Evolutionary conservation across 1,284 basidiomycete genomes (phyloP).

Genomic region (Fomitopsis betulina): DNA sequence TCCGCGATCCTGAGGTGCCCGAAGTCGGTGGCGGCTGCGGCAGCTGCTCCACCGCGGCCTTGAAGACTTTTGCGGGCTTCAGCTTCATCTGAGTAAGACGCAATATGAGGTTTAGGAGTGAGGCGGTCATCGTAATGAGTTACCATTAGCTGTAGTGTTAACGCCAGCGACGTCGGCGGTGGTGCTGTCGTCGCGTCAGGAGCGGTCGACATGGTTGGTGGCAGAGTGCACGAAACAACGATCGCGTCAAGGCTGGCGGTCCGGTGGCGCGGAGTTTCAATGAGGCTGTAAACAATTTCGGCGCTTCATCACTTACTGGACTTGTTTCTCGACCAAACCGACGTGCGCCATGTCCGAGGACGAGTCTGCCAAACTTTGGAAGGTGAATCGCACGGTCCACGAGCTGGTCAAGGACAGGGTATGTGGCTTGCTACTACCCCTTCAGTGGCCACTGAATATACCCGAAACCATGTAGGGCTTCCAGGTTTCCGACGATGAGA

Average conservation of each 20-base stretch:
- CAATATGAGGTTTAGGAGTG: neutral
- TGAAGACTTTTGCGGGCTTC: slow-evolving; percentile 89
- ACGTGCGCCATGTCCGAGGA: slow-evolving; percentile 57
- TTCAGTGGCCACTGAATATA: slow-evolving; percentile 1
- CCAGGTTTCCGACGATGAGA: slow-evolving; percentile 88
- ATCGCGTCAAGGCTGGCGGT: neutral
- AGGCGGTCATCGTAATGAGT: slow-evolving; percentile 3
- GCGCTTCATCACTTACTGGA: slow-evolving; percentile 8
- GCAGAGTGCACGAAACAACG: neutral
- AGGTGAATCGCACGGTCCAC: slow-evolving; percentile 95
- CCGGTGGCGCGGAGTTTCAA: slow-evolving; percentile 25
- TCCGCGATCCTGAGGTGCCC: slow-evolving; percentile 34
- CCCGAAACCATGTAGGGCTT: slow-evolving; percentile 57
- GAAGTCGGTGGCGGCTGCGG: slow-evolving; percentile 42
- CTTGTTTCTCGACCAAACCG: slow-evolving; percentile 16
- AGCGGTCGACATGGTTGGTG: slow-evolving; percentile 9
- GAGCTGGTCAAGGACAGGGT: slow-evolving; percentile 94
- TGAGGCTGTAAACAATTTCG: slow-evolving; percentile 10
- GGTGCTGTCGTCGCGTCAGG: slow-evolving; percentile 18
- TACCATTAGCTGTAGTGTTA: slow-evolving; percentile 30
- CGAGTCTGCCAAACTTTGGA: slow-evolving; percentile 86
- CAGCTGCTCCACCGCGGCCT: slow-evolving; percentile 60
- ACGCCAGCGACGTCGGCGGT: slow-evolving; percentile 14
- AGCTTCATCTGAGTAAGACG: slow-evolving; percentile 50
- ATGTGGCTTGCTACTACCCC: slow-evolving; percentile 22